Conservation (phyloP, 495 filamentous ascomycete genomes). For the Cercophora scortea region DNA sequence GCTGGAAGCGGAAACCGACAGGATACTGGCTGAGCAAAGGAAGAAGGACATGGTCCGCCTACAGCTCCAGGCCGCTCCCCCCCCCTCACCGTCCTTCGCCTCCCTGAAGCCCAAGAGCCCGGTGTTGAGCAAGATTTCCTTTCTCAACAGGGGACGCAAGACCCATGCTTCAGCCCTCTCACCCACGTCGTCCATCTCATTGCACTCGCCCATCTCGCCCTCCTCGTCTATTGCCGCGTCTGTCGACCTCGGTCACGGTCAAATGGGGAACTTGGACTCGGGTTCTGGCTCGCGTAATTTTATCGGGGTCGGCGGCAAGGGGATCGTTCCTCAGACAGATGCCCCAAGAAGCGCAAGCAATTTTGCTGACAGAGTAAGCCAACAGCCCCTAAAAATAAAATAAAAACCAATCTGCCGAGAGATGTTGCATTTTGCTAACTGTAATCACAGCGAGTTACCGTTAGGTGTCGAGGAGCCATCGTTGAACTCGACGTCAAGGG, state of each 20-base stretch:
- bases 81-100: constrained; percentile 4
- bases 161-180: constrained; percentile 11
- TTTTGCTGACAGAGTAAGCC: constrained; percentile 60
- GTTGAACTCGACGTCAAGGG: constrained; percentile 61
- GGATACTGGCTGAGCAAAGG: constrained; percentile 36
- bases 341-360: constrained; percentile 81
- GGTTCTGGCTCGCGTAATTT: constrained; percentile 7
- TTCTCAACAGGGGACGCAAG: constrained; percentile 26
- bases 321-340: constrained; percentile 59
- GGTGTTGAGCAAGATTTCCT: constrained; percentile 31
- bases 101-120: constrained; percentile 23
- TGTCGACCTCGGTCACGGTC: constrained; percentile 12
- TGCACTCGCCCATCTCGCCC: constrained; percentile 6
- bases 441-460: constrained; percentile 45
- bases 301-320: constrained; percentile 26
- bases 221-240: constrained; percentile 5
- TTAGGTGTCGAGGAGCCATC: constrained; percentile 56
- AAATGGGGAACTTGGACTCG: constrained; percentile 14
- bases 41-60: constrained; percentile 38
- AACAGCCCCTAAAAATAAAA: background rate
- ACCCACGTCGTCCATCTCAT: constrained; percentile 3
- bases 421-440: constrained; percentile 2
- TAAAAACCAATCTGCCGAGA: background rate
- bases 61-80: constrained; percentile 28
- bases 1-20: constrained; percentile 31